Evolutionary conservation across 768 basidiomycete genomes (phyloP).

Genomic region (Lactifluus subvellereus): DNA sequence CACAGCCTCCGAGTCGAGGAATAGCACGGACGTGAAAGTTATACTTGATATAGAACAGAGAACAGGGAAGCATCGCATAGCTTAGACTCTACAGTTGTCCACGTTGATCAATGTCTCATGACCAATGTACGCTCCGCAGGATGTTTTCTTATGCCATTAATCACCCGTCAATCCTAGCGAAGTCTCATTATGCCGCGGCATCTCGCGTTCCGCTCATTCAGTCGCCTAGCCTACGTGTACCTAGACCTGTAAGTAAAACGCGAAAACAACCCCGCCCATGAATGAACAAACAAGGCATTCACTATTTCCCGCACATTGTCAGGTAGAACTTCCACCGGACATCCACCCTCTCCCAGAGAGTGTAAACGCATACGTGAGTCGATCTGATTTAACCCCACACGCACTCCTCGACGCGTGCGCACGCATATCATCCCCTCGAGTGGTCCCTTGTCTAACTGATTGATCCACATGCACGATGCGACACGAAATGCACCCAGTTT

Average conservation of each 20-base stretch:
- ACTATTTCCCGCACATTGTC: background rate
- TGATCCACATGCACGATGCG: background rate
- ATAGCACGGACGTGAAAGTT: no score
- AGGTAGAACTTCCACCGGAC: conserved; percentile 86
- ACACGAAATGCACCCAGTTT: conserved; percentile 50
- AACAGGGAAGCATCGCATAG: no score
- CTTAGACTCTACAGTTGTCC: background rate
- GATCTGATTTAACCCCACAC: background rate
- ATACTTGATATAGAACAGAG: no score
- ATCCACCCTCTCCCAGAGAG: conserved; percentile 93
- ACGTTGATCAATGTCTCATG: conserved; percentile 6
- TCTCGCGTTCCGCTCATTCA: conserved; percentile 82
- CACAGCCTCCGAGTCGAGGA: no score
- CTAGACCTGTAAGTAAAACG: conserved; percentile 53
- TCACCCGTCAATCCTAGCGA: conserved; percentile 3
- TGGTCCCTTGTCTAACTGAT: background rate
- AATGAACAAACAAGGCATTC: background rate
- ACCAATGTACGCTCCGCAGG: conserved; percentile 10
- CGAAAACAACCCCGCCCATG: background rate
- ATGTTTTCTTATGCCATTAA: background rate
- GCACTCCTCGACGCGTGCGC: background rate
- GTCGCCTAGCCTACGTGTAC: conserved; percentile 84
- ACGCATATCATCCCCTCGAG: background rate
- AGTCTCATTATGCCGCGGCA: conserved; percentile 75
- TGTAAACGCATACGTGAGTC: conserved; percentile 77